Evolutionary conservation across 73 alveolate species (phyloP).

Genomic region (Uronychia setigera): DNA sequence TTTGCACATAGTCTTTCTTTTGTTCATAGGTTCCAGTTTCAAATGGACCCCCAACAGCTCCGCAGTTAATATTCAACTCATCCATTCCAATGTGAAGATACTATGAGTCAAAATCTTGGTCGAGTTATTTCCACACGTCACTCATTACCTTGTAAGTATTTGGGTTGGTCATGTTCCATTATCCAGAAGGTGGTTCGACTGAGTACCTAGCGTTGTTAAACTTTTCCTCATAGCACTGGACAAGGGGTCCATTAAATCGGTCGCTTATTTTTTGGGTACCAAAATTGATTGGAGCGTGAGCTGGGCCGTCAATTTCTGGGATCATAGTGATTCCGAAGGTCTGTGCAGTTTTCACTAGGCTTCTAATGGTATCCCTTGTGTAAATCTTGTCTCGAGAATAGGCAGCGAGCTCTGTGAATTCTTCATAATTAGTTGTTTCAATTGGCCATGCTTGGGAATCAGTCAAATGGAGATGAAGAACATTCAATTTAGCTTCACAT

Average conservation of each 20-base stretch:
- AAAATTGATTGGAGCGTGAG: conserved; percentile 54
- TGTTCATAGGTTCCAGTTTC: conserved; percentile 6
- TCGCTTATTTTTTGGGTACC: background rate
- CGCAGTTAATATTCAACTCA: conserved; percentile 17
- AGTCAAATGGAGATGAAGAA: conserved; percentile 86
- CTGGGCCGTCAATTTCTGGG: conserved; percentile 92
- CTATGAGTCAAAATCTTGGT: conserved; percentile 1
- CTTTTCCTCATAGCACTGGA: background rate
- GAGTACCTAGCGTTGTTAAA: background rate
- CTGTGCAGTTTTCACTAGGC: conserved; percentile 71
- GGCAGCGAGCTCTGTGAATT: conserved; percentile 67
- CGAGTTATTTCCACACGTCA: background rate
- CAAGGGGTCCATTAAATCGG: background rate
- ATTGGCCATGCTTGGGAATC: conserved; percentile 88
- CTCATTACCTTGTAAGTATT: background rate
- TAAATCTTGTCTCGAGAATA: conserved; percentile 64
- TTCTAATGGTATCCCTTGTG: conserved; percentile 56
- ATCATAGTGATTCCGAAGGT: conserved; percentile 72
- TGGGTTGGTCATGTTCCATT: background rate
- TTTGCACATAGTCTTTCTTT: background rate
- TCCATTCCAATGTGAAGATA: conserved; percentile 27
- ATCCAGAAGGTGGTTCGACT: background rate
- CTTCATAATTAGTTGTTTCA: conserved; percentile 63
- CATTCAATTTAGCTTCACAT: conserved; percentile 71
- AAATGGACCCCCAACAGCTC: background rate